These are phyloP conservation scores for Didymella pomorum DNA, from an alignment of 2,329 filamentous ascomycete genomes.

Conservation along the genomic window DNA sequence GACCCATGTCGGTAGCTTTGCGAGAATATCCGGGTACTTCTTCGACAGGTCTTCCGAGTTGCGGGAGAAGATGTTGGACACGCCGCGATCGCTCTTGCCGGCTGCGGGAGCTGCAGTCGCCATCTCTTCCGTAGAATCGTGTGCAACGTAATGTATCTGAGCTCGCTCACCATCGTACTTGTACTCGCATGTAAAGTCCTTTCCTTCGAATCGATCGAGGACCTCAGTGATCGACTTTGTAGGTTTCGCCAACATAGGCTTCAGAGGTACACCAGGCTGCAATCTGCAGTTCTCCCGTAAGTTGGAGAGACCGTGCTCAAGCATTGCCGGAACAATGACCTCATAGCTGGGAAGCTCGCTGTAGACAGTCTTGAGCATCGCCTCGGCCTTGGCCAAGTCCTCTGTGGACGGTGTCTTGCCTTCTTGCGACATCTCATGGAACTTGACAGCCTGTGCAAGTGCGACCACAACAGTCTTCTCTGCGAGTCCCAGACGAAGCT, in stretches of 20 bases:
- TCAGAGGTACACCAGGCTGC: conserved; percentile 90
- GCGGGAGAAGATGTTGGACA: conserved; percentile 93
- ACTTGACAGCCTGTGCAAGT: conserved; percentile 85
- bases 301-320: conserved; percentile 84
- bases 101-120: conserved; percentile 65
- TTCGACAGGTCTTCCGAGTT: conserved; percentile 97
- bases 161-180: conserved; percentile 98
- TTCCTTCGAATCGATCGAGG: conserved; percentile 92
- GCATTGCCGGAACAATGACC: conserved; percentile 88
- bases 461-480: conserved; percentile 92
- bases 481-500: conserved; percentile 87
- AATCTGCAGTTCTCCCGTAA: conserved; percentile 87
- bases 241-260: conserved; percentile 98
- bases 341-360: conserved; percentile 96
- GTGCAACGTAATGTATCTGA: conserved; percentile 97
- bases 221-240: conserved; percentile 99
- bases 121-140: conserved; percentile 75
- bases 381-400: conserved; percentile 83
- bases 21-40: conserved; percentile 96
- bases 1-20: conserved; percentile 87
- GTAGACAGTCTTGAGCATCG: conserved; percentile 88
- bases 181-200: conserved; percentile 97
- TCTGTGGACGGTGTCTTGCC: conserved; percentile 75
- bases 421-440: conserved; percentile 78
- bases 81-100: conserved; percentile 73